phyloP scores from a whole-genome alignment of 2,329 filamentous ascomycete species.

The Hypoxylon rubiginosum region DNA sequence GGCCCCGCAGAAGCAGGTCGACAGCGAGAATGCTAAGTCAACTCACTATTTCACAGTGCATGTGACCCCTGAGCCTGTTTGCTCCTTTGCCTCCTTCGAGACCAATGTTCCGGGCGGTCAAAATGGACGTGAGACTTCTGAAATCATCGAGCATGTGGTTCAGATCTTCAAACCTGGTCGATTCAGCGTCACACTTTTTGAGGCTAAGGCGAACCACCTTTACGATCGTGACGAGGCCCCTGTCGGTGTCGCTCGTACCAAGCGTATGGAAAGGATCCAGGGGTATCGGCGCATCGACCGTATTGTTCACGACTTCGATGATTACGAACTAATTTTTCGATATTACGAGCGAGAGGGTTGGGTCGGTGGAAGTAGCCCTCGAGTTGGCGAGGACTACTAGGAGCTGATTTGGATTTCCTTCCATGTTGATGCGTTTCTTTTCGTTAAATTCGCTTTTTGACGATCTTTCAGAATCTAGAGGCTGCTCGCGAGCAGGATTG shows the following conservation, averaged over 20 bases:
- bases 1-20: constrained; percentile 69
- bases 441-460: constrained; percentile 11
- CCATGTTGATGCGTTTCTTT: neutral
- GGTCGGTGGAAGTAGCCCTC: constrained; percentile 65
- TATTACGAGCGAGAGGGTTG: constrained; percentile 95
- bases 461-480: constrained; percentile 1
- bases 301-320: constrained; percentile 97
- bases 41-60: constrained; percentile 98
- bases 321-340: constrained; percentile 95
- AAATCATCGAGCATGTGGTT: constrained; percentile 94
- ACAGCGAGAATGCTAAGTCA: constrained; percentile 61
- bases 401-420: constrained; percentile 3
- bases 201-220: constrained; percentile 76
- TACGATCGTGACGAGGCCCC: constrained; percentile 57
- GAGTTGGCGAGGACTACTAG: constrained; percentile 66
- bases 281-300: constrained; percentile 93
- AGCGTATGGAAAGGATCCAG: constrained; percentile 80
- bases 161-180: constrained; percentile 97
- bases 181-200: constrained; percentile 96
- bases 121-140: constrained; percentile 87
- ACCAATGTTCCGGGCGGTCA: constrained; percentile 95
- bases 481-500: constrained; percentile 19
- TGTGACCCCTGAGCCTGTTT: constrained; percentile 96
- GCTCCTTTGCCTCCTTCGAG: constrained; percentile 98
- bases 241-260: constrained; percentile 54